Evolutionary conservation across 768 basidiomycete species (phyloP).

Genomic region (Xerocomellus amylosporus): DNA sequence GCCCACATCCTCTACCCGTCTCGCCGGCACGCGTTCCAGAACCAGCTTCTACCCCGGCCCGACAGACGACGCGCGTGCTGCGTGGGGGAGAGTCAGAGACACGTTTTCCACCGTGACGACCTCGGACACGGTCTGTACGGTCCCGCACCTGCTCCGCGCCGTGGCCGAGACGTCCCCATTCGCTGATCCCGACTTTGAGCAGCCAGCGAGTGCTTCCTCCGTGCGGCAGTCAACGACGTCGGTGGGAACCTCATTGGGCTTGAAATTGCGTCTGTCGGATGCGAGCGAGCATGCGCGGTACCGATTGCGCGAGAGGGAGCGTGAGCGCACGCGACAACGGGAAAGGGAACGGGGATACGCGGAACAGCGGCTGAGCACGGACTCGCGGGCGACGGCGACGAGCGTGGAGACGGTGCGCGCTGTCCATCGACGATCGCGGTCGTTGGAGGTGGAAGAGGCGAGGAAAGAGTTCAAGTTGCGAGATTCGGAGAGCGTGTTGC

Average conservation of each 20-base stretch:
- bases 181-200: neutral
- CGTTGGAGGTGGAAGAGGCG: neutral
- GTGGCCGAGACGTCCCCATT: slow-evolving; percentile 1
- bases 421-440: too few species aligned
- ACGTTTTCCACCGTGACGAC: slow-evolving; percentile 24
- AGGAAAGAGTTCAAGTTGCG: slow-evolving; percentile 14
- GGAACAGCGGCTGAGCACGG: neutral
- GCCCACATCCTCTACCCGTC: slow-evolving; percentile 2
- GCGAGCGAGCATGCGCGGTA: slow-evolving; percentile 24
- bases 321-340: slow-evolving; percentile 8
- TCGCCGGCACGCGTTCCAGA: slow-evolving; percentile 16
- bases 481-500: slow-evolving; percentile 22
- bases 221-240: neutral
- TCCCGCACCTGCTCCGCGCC: slow-evolving; percentile 5
- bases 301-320: slow-evolving; percentile 22
- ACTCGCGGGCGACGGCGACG: neutral
- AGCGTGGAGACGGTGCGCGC: neutral
- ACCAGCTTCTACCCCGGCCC: slow-evolving; percentile 5
- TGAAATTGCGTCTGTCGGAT: slow-evolving; percentile 24
- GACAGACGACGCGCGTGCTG: neutral
- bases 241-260: slow-evolving; percentile 10
- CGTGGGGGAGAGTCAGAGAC: slow-evolving; percentile 7
- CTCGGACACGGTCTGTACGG: slow-evolving; percentile 10
- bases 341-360: neutral
- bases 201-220: neutral